Evolutionary conservation across 2,329 filamentous ascomycete genomes (phyloP).

Genomic region (Ophiostoma ulmi): DNA sequence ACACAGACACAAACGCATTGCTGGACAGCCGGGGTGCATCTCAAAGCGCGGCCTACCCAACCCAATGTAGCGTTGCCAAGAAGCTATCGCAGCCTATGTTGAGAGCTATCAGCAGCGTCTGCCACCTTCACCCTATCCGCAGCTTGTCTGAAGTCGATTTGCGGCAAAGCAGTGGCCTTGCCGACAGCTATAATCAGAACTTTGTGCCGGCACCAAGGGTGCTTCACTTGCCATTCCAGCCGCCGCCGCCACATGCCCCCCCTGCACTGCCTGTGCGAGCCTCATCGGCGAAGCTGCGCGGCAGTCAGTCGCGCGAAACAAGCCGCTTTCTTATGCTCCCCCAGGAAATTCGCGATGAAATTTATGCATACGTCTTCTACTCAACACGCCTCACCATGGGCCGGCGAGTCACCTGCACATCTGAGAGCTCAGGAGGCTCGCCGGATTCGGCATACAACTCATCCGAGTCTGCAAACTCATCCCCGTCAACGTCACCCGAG

Average conservation of each 20-base stretch:
- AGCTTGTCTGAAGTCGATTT: background rate
- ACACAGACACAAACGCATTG: background rate
- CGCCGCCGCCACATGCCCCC: background rate
- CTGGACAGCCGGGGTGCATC: background rate
- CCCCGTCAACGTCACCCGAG: constrained; percentile 3
- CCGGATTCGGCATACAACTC: constrained; percentile 10
- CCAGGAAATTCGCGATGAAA: constrained; percentile 28
- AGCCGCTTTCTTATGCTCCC: constrained; percentile 26
- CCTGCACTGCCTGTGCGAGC: constrained; percentile 6
- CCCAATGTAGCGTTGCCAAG: constrained; percentile 14
- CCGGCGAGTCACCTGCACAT: constrained; percentile 24
- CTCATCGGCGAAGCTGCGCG: background rate
- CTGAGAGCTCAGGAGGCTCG: background rate
- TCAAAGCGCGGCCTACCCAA: background rate
- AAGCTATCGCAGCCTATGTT: constrained; percentile 22
- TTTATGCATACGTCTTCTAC: constrained; percentile 26
- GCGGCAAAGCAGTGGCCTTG: background rate
- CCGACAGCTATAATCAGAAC: background rate
- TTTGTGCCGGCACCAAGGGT: background rate
- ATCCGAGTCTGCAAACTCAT: constrained; percentile 4
- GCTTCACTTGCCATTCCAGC: constrained; percentile 3
- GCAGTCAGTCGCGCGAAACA: constrained; percentile 9
- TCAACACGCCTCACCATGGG: constrained; percentile 28
- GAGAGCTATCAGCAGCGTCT: constrained; percentile 20
- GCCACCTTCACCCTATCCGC: background rate